Conservation (phyloP, 768 basidiomycete species). For the Suillus weaverae region DNA sequence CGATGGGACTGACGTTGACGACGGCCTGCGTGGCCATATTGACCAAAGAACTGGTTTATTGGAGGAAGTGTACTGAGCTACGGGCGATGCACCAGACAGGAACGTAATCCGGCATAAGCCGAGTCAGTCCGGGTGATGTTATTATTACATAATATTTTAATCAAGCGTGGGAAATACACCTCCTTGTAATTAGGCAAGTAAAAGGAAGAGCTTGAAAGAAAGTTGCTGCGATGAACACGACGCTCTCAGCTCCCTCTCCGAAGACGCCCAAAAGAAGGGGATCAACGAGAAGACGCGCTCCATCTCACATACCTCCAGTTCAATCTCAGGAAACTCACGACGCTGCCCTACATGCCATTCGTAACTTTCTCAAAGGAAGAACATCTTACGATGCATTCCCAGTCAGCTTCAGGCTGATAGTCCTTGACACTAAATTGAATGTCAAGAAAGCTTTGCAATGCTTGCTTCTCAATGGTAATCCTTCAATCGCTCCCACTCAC, state of each 20-base stretch:
- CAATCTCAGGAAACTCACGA: conserved; percentile 66
- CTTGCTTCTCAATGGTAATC: conserved; percentile 72
- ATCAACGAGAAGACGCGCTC: conserved; percentile 58
- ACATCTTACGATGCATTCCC: conserved; percentile 97
- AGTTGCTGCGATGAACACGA: conserved; percentile 40
- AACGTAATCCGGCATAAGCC: conserved; percentile 18
- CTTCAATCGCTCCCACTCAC: background rate
- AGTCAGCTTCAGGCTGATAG: conserved; percentile 94
- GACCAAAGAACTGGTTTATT: conserved; percentile 2
- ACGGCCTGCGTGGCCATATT: conserved; percentile 9
- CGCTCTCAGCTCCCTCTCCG: conserved; percentile 45
- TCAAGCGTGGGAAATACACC: conserved; percentile 8
- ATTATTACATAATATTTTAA: background rate
- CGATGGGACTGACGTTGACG: conserved; percentile 3
- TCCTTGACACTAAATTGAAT: conserved; percentile 92
- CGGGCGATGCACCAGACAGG: conserved; percentile 11
- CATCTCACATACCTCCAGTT: conserved; percentile 55
- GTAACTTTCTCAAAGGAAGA: conserved; percentile 79
- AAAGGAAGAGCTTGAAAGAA: conserved; percentile 2
- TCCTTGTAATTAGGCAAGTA: background rate
- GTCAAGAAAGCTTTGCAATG: conserved; percentile 95
- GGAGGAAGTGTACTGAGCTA: background rate
- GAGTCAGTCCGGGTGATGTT: background rate
- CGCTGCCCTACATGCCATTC: conserved; percentile 65
- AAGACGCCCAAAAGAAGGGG: conserved; percentile 50